Conservation (phyloP, 192 early-diverging fungal genomes). For the Mortierella alpina region DNA sequence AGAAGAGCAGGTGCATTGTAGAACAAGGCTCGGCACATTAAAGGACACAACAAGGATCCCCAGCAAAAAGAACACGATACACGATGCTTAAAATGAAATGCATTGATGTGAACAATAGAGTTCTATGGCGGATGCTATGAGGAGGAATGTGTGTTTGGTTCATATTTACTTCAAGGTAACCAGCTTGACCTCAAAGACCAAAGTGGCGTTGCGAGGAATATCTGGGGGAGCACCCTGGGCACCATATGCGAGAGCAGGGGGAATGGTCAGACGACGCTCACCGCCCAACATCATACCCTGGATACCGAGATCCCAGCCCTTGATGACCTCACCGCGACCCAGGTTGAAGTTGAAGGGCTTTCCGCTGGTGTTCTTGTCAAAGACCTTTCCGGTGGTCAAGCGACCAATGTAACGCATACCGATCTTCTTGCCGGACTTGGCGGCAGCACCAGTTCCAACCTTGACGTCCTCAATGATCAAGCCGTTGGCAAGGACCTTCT, state of each 20-base stretch:
- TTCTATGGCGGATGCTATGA: too few relatives aligned
- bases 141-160: neutral
- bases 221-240: slow-evolving; percentile 93
- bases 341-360: slow-evolving; percentile 91
- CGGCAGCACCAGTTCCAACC: slow-evolving; percentile 56
- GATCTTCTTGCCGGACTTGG: slow-evolving; percentile 63
- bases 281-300: slow-evolving; percentile 93
- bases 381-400: slow-evolving; percentile 92
- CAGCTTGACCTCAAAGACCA: slow-evolving; percentile 93
- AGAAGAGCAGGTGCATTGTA: too few relatives aligned
- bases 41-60: too few relatives aligned
- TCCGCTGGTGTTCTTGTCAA: slow-evolving; percentile 94
- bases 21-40: too few relatives aligned
- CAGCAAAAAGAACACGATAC: too few relatives aligned
- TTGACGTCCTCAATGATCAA: slow-evolving; percentile 85
- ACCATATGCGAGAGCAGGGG: slow-evolving; percentile 78
- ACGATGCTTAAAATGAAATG: neutral
- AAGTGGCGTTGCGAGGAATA: slow-evolving; percentile 89
- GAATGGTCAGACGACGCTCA: slow-evolving; percentile 91
- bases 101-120: neutral
- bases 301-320: slow-evolving; percentile 95
- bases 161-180: slow-evolving; percentile 69
- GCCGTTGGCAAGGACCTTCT: slow-evolving; percentile 75
- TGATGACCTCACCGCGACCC: slow-evolving; percentile 92
- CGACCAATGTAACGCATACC: slow-evolving; percentile 96